Evolutionary conservation across 2,329 filamentous ascomycete genomes (phyloP).

Genomic region (Fusarium heterosporum): DNA sequence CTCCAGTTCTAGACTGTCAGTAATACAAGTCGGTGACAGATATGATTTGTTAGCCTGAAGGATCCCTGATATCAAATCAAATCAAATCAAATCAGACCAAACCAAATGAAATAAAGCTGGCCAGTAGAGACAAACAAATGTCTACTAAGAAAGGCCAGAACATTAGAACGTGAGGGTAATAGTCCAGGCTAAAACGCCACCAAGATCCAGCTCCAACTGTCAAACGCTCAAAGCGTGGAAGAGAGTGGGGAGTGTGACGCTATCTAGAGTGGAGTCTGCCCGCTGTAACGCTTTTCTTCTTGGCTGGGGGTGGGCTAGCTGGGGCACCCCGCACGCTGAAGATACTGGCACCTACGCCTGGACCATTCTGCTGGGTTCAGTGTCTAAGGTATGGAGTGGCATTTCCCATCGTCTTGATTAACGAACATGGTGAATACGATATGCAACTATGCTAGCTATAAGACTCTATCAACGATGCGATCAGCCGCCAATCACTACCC

Average conservation of each 20-base stretch:
- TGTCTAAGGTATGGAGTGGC: background rate
- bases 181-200: slow-evolving; percentile 27
- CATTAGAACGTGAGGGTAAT: background rate
- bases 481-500: background rate
- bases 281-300: slow-evolving; percentile 23
- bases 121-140: slow-evolving; percentile 10
- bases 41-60: background rate
- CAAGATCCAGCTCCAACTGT: slow-evolving; percentile 38
- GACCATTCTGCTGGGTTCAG: slow-evolving; percentile 18
- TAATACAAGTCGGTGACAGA: slow-evolving; percentile 28
- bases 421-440: background rate
- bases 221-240: slow-evolving; percentile 38
- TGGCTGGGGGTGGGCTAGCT: background rate
- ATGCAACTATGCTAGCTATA: background rate
- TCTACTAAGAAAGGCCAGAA: background rate
- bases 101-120: background rate
- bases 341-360: slow-evolving; percentile 21
- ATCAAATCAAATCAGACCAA: background rate
- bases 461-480: slow-evolving; percentile 6
- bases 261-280: slow-evolving; percentile 27
- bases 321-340: slow-evolving; percentile 28
- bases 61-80: slow-evolving; percentile 14
- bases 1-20: background rate
- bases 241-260: slow-evolving; percentile 33
- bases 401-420: background rate